Evolutionary conservation across 106 monocot species (phyloP).

Genomic region (Dendrobium officinale): DNA sequence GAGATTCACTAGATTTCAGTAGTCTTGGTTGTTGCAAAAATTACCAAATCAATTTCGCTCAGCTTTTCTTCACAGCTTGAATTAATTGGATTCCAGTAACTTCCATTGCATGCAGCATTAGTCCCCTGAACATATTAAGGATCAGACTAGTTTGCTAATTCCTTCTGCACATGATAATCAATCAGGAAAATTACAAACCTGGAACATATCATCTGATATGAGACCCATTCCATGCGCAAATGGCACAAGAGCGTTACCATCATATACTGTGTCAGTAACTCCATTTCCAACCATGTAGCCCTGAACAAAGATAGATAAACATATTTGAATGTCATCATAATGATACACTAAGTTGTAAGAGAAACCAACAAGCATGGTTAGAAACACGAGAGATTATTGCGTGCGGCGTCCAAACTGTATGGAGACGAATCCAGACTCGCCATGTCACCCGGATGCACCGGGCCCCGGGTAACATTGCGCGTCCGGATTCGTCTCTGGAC

Average conservation of each 20-base stretch:
- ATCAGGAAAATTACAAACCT: constrained; percentile 25
- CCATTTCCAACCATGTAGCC: constrained; percentile 96
- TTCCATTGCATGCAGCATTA: constrained; percentile 64
- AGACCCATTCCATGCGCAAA: constrained; percentile 97
- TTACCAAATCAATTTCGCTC: constrained; percentile 54
- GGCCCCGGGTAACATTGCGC: too few relatives aligned
- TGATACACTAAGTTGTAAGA: too few relatives aligned
- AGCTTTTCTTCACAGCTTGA: constrained; percentile 26
- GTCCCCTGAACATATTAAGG: constrained; percentile 37
- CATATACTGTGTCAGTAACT: constrained; percentile 53
- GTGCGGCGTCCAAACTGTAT: too few relatives aligned
- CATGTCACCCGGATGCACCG: too few relatives aligned
- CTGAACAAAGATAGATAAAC: constrained; percentile 15
- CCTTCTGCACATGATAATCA: background rate
- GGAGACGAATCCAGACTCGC: too few relatives aligned
- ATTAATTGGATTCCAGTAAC: constrained; percentile 67
- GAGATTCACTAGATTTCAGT: background rate
- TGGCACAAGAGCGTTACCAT: constrained; percentile 89
- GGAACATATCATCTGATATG: constrained; percentile 70
- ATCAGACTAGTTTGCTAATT: background rate
- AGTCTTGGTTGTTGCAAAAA: background rate
- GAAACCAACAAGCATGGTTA: too few relatives aligned
- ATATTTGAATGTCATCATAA: too few relatives aligned
- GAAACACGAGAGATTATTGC: too few relatives aligned
- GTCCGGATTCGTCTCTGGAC: too few relatives aligned